Conservation (phyloP, 2,329 filamentous ascomycete genomes). For the Mycosphaerella sp. region DNA sequence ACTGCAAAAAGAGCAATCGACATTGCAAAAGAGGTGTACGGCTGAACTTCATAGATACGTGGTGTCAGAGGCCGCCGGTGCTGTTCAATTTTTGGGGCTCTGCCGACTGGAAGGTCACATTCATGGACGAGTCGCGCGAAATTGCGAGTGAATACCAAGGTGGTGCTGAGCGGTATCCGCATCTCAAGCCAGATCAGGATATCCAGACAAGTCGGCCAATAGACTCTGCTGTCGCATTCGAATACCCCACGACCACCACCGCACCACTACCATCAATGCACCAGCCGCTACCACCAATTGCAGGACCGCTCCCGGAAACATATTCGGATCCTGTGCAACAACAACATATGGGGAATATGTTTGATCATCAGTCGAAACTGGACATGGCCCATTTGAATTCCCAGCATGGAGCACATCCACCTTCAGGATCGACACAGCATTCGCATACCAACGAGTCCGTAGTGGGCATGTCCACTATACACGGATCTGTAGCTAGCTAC, state of each 20-base stretch:
- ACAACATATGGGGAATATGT: slow-evolving; percentile 34
- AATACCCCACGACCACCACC: slow-evolving; percentile 11
- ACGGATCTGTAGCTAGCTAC: slow-evolving; percentile 30
- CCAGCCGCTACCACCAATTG: slow-evolving; percentile 48
- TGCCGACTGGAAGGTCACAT: slow-evolving; percentile 65
- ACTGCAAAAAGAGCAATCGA: slow-evolving; percentile 82
- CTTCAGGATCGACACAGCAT: slow-evolving; percentile 23
- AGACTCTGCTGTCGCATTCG: slow-evolving; percentile 29
- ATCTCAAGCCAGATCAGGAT: slow-evolving; percentile 13
- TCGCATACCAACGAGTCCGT: slow-evolving; percentile 23
- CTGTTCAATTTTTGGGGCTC: slow-evolving; percentile 50
- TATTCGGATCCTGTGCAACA: slow-evolving; percentile 37
- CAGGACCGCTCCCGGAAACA: slow-evolving; percentile 43
- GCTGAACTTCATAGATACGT: slow-evolving; percentile 85
- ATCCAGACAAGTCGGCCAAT: slow-evolving; percentile 16
- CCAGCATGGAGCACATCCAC: slow-evolving; percentile 16
- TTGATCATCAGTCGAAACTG: slow-evolving; percentile 34
- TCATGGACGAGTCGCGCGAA: slow-evolving; percentile 80
- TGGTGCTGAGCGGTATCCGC: slow-evolving; percentile 65
- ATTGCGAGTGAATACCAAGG: slow-evolving; percentile 88
- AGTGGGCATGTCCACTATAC: slow-evolving; percentile 21
- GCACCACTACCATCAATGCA: slow-evolving; percentile 30
- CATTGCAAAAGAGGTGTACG: slow-evolving; percentile 79
- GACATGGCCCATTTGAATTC: slow-evolving; percentile 26
- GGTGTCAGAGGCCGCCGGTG: slow-evolving; percentile 58